These are phyloP conservation scores for Polyporus arcularius DNA, from an alignment of 768 basidiomycete species.

Conservation along the genomic window DNA sequence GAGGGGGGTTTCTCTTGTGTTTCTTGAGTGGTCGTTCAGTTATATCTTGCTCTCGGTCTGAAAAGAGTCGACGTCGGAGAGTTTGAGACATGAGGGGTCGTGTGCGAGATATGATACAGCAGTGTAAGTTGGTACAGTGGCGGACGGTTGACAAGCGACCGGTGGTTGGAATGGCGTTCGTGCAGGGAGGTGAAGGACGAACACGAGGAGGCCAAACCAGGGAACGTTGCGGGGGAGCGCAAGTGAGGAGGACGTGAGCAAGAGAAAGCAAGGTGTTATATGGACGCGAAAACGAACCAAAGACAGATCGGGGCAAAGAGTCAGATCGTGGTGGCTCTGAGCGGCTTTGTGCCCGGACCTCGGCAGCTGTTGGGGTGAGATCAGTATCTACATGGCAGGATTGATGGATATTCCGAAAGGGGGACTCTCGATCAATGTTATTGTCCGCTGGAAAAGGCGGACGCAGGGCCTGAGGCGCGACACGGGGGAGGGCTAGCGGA, in stretches of 20 bases:
- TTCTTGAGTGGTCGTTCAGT: conserved; percentile 47
- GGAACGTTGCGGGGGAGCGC: conserved; percentile 11
- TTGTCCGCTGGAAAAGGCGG: conserved; percentile 13
- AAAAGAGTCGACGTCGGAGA: conserved; percentile 12
- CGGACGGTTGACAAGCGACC: background rate
- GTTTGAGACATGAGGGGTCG: conserved; percentile 13
- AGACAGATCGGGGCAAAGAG: conserved; percentile 19
- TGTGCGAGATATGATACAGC: conserved; percentile 13
- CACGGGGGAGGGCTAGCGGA: background rate
- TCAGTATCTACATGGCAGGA: conserved; percentile 2
- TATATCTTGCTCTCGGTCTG: conserved; percentile 25
- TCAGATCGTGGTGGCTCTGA: conserved; percentile 11
- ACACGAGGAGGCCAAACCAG: conserved; percentile 5
- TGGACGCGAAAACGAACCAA: conserved; percentile 24
- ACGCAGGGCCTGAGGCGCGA: conserved; percentile 9
- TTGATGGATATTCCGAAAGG: conserved; percentile 11
- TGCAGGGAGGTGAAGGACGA: background rate
- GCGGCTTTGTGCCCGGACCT: conserved; percentile 16
- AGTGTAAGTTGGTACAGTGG: conserved; percentile 7
- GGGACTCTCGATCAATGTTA: conserved; percentile 12
- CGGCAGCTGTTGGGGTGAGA: conserved; percentile 15
- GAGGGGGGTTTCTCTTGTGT: conserved; percentile 40
- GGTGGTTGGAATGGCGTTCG: background rate
- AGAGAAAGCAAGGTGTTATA: conserved; percentile 7
- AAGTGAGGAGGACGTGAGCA: conserved; percentile 12